Percentiles rank a stretch among this genome's conserved stretches.
These are phyloP conservation scores for Warburgia ugandensis DNA, from an alignment of 164 flowering plant genomes.

Conservation along the genomic window DNA sequence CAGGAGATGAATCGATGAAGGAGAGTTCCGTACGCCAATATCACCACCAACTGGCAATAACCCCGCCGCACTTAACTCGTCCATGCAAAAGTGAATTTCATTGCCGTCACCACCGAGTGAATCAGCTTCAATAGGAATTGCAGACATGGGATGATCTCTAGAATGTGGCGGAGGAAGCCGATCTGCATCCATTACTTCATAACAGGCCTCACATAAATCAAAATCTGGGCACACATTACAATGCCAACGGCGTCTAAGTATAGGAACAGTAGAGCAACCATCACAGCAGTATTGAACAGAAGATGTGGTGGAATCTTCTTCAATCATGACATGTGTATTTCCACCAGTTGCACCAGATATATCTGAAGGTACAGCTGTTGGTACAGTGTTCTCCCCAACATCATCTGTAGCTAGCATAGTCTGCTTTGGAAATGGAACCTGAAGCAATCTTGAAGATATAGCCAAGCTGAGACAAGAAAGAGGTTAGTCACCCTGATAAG, in stretches of 20 bases:
- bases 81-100: conserved; percentile 71
- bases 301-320: conserved; percentile 87
- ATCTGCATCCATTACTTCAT: conserved; percentile 87
- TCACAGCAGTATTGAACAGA: conserved; percentile 99
- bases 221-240: conserved; percentile 97
- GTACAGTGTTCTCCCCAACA: conserved; percentile 39
- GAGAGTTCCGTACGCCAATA: conserved; percentile 40
- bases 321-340: conserved; percentile 73
- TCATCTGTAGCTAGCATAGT: conserved; percentile 85
- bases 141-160: conserved; percentile 98
- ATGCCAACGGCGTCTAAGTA: conserved; percentile 93
- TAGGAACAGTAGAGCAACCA: conserved; percentile 99
- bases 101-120: conserved; percentile 69
- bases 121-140: conserved; percentile 91
- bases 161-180: conserved; percentile 93
- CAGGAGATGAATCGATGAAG: conserved; percentile 75
- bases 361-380: conserved; percentile 42
- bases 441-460: conserved; percentile 97
- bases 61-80: conserved; percentile 55
- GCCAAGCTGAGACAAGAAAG: conserved; percentile 54
- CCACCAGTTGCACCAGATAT: conserved; percentile 37
- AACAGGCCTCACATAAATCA: conserved; percentile 97
- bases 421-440: conserved; percentile 99
- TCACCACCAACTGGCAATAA: conserved; percentile 39
- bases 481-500: not conserved